These are phyloP conservation scores for Globisporangium emineosum DNA, from an alignment of 352 stramenopile species.

Conservation along the genomic window DNA sequence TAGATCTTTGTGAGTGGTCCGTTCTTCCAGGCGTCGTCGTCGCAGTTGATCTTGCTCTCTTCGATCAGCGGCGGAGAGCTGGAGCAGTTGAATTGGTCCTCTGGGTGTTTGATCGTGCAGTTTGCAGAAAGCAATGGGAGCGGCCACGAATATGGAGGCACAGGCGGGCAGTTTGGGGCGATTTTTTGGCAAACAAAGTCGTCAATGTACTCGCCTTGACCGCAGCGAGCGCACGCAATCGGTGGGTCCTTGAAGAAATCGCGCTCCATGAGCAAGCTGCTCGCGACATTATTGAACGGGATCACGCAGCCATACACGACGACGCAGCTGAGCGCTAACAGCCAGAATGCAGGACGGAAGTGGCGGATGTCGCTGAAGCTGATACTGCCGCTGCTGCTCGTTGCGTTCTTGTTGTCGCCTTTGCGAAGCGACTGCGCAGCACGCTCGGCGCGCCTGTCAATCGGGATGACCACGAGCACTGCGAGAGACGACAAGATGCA, in stretches of 20 bases:
- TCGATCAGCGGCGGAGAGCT: slow-evolving; percentile 57
- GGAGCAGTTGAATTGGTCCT: slow-evolving; percentile 60
- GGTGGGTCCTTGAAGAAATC: slow-evolving; percentile 83
- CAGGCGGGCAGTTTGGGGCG: slow-evolving; percentile 43
- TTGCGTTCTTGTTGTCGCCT: slow-evolving; percentile 11
- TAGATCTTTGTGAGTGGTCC: slow-evolving; percentile 58
- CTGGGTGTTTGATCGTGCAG: slow-evolving; percentile 60
- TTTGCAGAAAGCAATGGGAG: slow-evolving; percentile 65
- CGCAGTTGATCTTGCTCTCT: slow-evolving; percentile 77
- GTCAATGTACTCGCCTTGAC: slow-evolving; percentile 46
- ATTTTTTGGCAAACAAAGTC: slow-evolving; percentile 54
- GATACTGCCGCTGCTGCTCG: slow-evolving; percentile 33
- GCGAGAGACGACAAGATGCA: slow-evolving; percentile 65
- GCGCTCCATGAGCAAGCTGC: slow-evolving; percentile 89
- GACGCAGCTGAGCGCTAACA: slow-evolving; percentile 88
- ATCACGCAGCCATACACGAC: slow-evolving; percentile 93
- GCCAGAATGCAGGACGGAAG: slow-evolving; percentile 86
- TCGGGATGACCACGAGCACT: slow-evolving; percentile 71
- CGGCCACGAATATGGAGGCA: slow-evolving; percentile 74
- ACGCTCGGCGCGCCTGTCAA: slow-evolving; percentile 70
- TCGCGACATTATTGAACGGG: slow-evolving; percentile 93
- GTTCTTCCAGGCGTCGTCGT: slow-evolving; percentile 70
- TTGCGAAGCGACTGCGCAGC: slow-evolving; percentile 13
- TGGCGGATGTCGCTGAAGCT: slow-evolving; percentile 73
- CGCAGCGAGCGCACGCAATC: slow-evolving; percentile 45